Evolutionary conservation across 2,329 filamentous ascomycete species (phyloP).

Genomic region (Lecanicillium sp.): DNA sequence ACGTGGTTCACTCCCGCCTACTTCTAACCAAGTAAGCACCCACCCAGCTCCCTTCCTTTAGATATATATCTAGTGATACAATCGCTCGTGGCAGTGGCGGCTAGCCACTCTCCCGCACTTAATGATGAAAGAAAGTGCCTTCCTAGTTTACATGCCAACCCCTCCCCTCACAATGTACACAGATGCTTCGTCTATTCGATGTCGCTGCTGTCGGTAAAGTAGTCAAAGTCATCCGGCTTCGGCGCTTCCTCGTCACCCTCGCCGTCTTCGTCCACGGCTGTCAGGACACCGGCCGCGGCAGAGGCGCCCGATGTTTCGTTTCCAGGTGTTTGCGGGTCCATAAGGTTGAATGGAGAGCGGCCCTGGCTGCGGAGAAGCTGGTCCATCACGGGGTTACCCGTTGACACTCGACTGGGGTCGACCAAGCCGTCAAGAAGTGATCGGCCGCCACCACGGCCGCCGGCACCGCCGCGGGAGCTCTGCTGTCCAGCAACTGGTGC

Average conservation of each 20-base stretch:
- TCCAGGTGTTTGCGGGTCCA: conserved; percentile 20
- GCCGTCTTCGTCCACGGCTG: conserved; percentile 78
- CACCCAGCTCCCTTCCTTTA: conserved; percentile 4
- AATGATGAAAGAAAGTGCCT: not conserved
- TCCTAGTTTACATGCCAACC: conserved; percentile 9
- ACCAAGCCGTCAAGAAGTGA: conserved; percentile 28
- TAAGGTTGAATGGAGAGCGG: conserved; percentile 22
- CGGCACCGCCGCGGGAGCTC: conserved; percentile 9
- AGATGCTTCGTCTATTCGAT: conserved; percentile 23
- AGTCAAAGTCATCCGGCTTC: conserved; percentile 67
- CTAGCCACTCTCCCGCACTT: not conserved
- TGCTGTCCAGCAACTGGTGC: conserved; percentile 47
- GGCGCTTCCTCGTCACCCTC: conserved; percentile 67
- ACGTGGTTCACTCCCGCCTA: too few species aligned
- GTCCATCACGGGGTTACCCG: conserved; percentile 29
- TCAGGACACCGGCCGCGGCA: conserved; percentile 72
- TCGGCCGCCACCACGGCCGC: conserved; percentile 27
- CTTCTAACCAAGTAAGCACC: not conserved
- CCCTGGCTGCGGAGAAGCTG: conserved; percentile 34
- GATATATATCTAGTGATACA: conserved; percentile 11
- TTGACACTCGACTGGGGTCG: conserved; percentile 22
- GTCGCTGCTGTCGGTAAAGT: conserved; percentile 60
- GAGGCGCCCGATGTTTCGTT: conserved; percentile 46
- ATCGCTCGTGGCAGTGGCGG: not conserved
- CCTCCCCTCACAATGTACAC: conserved; percentile 15